Percentiles rank a stretch among this genome's conserved stretches.
Evolutionary conservation across 2,329 filamentous ascomycete genomes (phyloP).

Genomic region (Grosmannia clavigera): DNA sequence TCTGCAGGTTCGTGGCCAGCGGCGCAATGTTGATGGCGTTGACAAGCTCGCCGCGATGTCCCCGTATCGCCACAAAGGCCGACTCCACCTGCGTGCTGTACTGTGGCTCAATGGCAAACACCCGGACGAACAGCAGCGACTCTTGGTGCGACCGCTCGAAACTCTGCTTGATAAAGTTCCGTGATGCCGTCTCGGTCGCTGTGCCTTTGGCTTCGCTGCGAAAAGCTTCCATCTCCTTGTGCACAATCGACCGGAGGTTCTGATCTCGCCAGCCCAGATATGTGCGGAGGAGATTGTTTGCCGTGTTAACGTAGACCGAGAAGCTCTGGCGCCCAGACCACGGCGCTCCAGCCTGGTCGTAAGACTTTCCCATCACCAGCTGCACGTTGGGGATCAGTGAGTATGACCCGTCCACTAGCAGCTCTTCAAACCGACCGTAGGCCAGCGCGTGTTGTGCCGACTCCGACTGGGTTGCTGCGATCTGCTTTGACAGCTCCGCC

Average conservation of each 20-base stretch:
- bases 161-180: slow-evolving; percentile 47
- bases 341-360: slow-evolving; percentile 37
- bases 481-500: slow-evolving; percentile 40
- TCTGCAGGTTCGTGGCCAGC: slow-evolving; percentile 36
- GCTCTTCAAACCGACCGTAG: slow-evolving; percentile 47
- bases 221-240: slow-evolving; percentile 42
- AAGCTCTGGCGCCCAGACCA: slow-evolving; percentile 29
- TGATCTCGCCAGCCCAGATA: slow-evolving; percentile 41
- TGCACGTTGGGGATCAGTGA: slow-evolving; percentile 44
- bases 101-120: slow-evolving; percentile 43
- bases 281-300: slow-evolving; percentile 40
- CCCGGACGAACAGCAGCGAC: slow-evolving; percentile 36
- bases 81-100: slow-evolving; percentile 38
- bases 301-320: slow-evolving; percentile 41
- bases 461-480: slow-evolving; percentile 42
- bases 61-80: slow-evolving; percentile 37
- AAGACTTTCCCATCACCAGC: slow-evolving; percentile 36
- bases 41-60: slow-evolving; percentile 35
- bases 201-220: slow-evolving; percentile 36
- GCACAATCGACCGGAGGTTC: slow-evolving; percentile 37
- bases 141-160: slow-evolving; percentile 47
- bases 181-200: slow-evolving; percentile 40
- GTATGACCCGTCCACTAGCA: slow-evolving; percentile 41
- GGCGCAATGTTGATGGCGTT: slow-evolving; percentile 43
- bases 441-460: slow-evolving; percentile 46